Conservation (phyloP, 2,329 filamentous ascomycete genomes). For the Emergomyces orientalis region DNA sequence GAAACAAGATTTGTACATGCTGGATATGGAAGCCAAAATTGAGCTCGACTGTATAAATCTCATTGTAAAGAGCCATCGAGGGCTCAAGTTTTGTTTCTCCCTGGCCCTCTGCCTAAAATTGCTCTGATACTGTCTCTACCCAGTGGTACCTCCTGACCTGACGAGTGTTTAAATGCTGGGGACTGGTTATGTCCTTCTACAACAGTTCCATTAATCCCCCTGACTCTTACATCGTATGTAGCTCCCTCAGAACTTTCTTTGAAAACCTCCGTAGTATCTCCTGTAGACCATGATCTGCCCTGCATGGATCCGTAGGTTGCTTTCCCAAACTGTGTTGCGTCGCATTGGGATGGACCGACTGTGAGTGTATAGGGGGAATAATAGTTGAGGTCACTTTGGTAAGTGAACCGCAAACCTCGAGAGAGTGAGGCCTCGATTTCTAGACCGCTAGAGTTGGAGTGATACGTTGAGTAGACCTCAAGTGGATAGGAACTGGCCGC, state of each 20-base stretch:
- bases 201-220: slow-evolving; percentile 23
- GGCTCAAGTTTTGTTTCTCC: slow-evolving; percentile 10
- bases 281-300: slow-evolving; percentile 21
- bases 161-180: background rate
- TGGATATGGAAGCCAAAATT: no score
- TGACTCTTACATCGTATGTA: slow-evolving; percentile 19
- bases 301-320: slow-evolving; percentile 21
- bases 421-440: slow-evolving; percentile 40
- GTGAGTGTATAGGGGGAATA: slow-evolving; percentile 54
- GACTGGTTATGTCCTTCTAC: slow-evolving; percentile 13
- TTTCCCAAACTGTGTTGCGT: slow-evolving; percentile 24
- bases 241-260: slow-evolving; percentile 18
- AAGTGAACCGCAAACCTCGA: slow-evolving; percentile 41
- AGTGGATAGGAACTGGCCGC: background rate
- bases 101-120: slow-evolving; percentile 29
- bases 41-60: no score
- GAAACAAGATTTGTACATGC: no score
- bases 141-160: slow-evolving; percentile 7
- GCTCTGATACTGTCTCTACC: slow-evolving; percentile 24
- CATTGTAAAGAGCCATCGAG: background rate
- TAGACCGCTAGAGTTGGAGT: slow-evolving; percentile 23
- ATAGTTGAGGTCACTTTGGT: slow-evolving; percentile 31
- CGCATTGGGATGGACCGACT: slow-evolving; percentile 20
- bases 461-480: background rate
- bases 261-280: slow-evolving; percentile 24